Base-by-base conservation (phyloP, 345 rosid species). In the Pugionium dolabratum region DNA sequence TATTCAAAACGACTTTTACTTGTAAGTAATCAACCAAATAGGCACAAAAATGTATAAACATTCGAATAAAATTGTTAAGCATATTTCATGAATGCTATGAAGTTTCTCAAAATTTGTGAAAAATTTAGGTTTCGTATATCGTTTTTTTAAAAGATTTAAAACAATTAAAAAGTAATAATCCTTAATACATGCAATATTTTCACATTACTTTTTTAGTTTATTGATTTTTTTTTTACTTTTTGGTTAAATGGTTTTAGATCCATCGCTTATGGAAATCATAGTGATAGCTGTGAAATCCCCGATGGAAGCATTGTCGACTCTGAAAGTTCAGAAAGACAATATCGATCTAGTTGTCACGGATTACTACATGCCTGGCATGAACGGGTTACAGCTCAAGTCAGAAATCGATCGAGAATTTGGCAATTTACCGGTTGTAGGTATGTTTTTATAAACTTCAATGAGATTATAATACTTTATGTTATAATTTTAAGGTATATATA, bases 281-380 rank as follows among this genome's bases (percentile, higher is more conserved):
- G 88, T 85, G 39, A 37, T 74, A n/a, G 62, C 83, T 1, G 84
- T 61, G 4, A 76, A 37, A n/a, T 61, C 54, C 18, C 70, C 90
- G 0, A 9, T 33, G 0, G 82, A 81, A 32, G 97, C 97, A 37
- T 59, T 91, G 48, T 54, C 84, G 18, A 72, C 63, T 6, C 77
- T 91, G 2, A 78, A 80, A 34, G 2, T 29, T 30, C 68, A 66
- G 11, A 54, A 74, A 32, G 49, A 54, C 69, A 47, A 35, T 1
- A 32, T 83, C 9, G 87, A 88, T 72, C 80, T 91, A 3, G 85
- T 91, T 4, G 39, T 91, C 60, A 79, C 89, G 1, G 91, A 86
- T 55, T 84, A 86, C 41, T 79, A 88, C 63, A 84, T 86, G 88
- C 91, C 94, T 8, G 69, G 28, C 27, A 86, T 91, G 86, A 78